Percentiles rank a stretch among this genome's conserved stretches.
phyloP scores from a whole-genome alignment of 2,329 filamentous ascomycete species.

The Penicillium sp. region DNA sequence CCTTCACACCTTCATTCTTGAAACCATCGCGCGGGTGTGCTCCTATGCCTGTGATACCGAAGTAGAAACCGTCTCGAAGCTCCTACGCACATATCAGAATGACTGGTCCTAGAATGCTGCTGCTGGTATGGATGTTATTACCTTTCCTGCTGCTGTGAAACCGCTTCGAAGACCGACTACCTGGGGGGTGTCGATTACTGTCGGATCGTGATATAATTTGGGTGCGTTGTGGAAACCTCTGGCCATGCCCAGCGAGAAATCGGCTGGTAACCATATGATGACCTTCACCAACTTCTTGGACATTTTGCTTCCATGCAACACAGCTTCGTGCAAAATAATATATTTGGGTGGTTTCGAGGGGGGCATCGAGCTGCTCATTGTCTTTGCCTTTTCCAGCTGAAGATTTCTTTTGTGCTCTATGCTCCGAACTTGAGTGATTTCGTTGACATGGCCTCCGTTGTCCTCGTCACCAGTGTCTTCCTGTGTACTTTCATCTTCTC shows the following conservation, averaged over 20 bases:
- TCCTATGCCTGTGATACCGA: conserved; percentile 77
- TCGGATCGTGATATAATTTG: conserved; percentile 80
- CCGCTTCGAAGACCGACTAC: conserved; percentile 78
- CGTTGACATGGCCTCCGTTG: background rate
- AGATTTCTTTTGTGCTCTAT: conserved; percentile 6
- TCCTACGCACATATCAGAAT: conserved; percentile 47
- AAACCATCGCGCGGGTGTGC: conserved; percentile 74
- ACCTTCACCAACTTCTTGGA: conserved; percentile 6
- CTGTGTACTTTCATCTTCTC: conserved; percentile 1
- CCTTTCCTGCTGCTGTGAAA: conserved; percentile 72
- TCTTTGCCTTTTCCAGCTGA: conserved; percentile 9
- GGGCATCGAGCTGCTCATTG: conserved; percentile 11
- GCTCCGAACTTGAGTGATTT: background rate
- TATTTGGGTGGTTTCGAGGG: background rate
- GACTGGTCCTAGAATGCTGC: background rate
- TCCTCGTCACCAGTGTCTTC: background rate
- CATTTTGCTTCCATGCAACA: conserved; percentile 1
- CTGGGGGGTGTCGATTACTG: conserved; percentile 73
- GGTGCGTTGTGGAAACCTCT: conserved; percentile 89
- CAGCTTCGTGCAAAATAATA: conserved; percentile 3
- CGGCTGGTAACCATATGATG: conserved; percentile 64
- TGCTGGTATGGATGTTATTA: conserved; percentile 21
- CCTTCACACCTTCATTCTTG: conserved; percentile 64
- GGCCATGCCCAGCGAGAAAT: conserved; percentile 78
- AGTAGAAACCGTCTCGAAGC: conserved; percentile 74